phyloP scores from a whole-genome alignment of 2,329 filamentous ascomycete genomes.

The Blastomyces percursus region DNA sequence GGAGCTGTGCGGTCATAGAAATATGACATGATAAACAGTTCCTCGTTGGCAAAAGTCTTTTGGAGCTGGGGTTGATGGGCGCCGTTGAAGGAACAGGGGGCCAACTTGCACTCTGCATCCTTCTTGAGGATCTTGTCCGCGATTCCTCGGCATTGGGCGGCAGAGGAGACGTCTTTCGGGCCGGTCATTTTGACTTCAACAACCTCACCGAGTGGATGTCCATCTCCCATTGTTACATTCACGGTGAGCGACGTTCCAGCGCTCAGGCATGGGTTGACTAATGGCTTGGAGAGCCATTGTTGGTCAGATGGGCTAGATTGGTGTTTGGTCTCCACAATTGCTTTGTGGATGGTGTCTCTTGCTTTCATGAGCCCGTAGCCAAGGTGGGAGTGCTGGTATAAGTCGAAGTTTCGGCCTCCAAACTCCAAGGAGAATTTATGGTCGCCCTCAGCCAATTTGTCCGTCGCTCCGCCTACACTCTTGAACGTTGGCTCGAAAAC shows the following conservation, averaged over 20 bases:
- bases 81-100: conserved; percentile 97
- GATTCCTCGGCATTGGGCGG: conserved; percentile 79
- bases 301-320: conserved; percentile 49
- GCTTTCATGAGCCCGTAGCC: conserved; percentile 96
- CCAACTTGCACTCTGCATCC: conserved; percentile 65
- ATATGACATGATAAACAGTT: conserved; percentile 94
- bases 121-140: conserved; percentile 88
- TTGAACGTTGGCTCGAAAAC: conserved; percentile 96
- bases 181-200: conserved; percentile 79
- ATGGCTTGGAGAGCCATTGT: conserved; percentile 58
- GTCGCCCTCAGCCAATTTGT: conserved; percentile 74
- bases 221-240: conserved; percentile 56
- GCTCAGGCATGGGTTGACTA: conserved; percentile 76
- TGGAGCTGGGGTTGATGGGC: conserved; percentile 84
- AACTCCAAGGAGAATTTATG: conserved; percentile 93
- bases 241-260: conserved; percentile 67
- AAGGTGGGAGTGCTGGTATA: conserved; percentile 97
- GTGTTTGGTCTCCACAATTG: conserved; percentile 61
- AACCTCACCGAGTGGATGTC: conserved; percentile 53
- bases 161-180: conserved; percentile 54
- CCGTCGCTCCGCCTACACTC: conserved; percentile 61
- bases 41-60: conserved; percentile 85
- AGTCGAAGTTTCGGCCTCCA: conserved; percentile 76
- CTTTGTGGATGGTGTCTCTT: conserved; percentile 70
- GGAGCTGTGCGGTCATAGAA: conserved; percentile 93